Evolutionary conservation across 2,329 filamentous ascomycete species (phyloP).

Genomic region (Ascochyta fabae): DNA sequence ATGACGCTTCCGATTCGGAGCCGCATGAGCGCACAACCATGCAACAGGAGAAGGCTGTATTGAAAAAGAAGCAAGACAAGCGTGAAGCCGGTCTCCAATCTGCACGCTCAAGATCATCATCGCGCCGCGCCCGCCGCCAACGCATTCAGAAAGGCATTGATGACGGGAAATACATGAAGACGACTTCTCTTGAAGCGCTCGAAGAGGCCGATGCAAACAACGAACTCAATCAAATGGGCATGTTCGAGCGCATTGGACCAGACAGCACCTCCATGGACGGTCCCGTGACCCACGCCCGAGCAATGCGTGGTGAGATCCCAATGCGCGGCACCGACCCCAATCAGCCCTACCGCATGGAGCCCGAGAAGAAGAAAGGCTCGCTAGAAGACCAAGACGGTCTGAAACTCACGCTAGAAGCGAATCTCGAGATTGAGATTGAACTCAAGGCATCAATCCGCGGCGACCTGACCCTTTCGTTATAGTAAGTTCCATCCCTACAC

Average conservation of each 20-base stretch:
- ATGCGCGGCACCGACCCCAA: slow-evolving; percentile 60
- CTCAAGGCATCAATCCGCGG: slow-evolving; percentile 86
- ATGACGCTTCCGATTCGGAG: slow-evolving; percentile 39
- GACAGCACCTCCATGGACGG: slow-evolving; percentile 64
- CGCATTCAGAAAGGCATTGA: slow-evolving; percentile 54
- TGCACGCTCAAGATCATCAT: slow-evolving; percentile 55
- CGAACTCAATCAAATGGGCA: slow-evolving; percentile 56
- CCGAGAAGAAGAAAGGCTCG: slow-evolving; percentile 51
- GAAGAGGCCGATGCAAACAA: slow-evolving; percentile 60
- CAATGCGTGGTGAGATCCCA: slow-evolving; percentile 62
- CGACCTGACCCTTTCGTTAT: slow-evolving; percentile 78
- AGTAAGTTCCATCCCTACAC: slow-evolving; percentile 61
- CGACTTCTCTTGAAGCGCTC: slow-evolving; percentile 55
- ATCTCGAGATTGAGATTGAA: slow-evolving; percentile 83
- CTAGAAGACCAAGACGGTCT: slow-evolving; percentile 68
- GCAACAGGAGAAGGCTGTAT: slow-evolving; percentile 56
- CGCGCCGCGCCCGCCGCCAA: slow-evolving; percentile 55
- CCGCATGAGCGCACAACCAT: slow-evolving; percentile 51
- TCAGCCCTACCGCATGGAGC: slow-evolving; percentile 53
- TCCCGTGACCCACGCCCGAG: slow-evolving; percentile 61
- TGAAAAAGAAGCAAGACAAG: slow-evolving; percentile 49
- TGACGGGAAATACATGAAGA: slow-evolving; percentile 61
- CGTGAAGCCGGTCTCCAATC: slow-evolving; percentile 49
- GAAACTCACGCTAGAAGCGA: slow-evolving; percentile 75
- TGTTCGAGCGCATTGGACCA: slow-evolving; percentile 63